phyloP scores from a whole-genome alignment of 179 eudicot genomes.

The Kewa caespitosa region DNA sequence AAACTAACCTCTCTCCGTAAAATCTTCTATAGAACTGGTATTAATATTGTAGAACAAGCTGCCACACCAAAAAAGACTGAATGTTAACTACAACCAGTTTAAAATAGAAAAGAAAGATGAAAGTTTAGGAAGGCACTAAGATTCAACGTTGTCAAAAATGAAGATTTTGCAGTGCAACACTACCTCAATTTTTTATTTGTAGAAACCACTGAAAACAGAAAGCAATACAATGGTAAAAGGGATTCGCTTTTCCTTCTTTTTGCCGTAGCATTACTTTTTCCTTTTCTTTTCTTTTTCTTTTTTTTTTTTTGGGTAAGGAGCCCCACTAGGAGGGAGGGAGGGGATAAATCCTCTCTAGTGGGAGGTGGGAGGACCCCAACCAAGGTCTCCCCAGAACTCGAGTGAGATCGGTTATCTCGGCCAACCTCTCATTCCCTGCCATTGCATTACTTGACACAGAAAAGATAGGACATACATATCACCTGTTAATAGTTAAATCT shows the following conservation, averaged over 20 bases:
- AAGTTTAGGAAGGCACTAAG: background rate
- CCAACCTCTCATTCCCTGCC: background rate
- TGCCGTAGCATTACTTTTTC: too few relatives aligned
- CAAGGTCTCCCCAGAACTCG: too few relatives aligned
- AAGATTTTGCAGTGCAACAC: background rate
- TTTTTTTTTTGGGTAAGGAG: too few relatives aligned
- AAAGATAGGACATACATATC: slow-evolving; percentile 1
- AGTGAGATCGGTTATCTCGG: too few relatives aligned
- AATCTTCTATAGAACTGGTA: slow-evolving; percentile 76
- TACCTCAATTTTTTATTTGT: background rate
- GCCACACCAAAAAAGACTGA: slow-evolving; percentile 27
- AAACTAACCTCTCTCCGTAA: slow-evolving; percentile 78
- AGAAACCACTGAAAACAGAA: background rate
- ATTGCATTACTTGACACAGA: background rate
- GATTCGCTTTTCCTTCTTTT: background rate
- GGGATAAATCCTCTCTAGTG: too few relatives aligned
- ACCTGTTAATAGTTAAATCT: slow-evolving; percentile 98
- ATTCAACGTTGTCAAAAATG: background rate
- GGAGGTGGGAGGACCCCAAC: too few relatives aligned
- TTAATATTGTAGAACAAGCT: slow-evolving; percentile 96
- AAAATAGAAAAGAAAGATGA: background rate
- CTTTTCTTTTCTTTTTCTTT: too few relatives aligned
- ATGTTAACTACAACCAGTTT: slow-evolving; percentile 16
- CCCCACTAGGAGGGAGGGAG: too few relatives aligned
- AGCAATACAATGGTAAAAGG: background rate